phyloP scores from a whole-genome alignment of 2,329 filamentous ascomycete species.

The Scedosporium apiospermum region DNA sequence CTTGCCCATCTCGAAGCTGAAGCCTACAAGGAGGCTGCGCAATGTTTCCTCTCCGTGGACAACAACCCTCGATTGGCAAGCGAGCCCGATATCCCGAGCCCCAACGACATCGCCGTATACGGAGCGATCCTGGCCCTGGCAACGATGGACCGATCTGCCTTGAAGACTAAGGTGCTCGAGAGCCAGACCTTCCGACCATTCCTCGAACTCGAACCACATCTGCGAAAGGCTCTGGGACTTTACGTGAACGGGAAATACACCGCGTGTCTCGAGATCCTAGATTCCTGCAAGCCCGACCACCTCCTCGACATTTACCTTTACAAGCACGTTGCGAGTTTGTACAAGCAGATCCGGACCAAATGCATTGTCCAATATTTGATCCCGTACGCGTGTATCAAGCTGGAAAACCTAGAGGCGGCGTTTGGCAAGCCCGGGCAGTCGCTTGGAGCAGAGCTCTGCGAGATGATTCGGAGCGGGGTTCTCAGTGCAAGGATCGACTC shows the following conservation, averaged over 20 bases:
- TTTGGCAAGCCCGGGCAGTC: conserved; percentile 57
- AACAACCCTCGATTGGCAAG: neutral
- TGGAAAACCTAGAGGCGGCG: conserved; percentile 66
- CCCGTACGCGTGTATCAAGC: conserved; percentile 79
- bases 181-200: conserved; percentile 75
- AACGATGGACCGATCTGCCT: conserved; percentile 70
- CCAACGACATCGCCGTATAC: conserved; percentile 87
- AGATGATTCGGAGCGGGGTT: conserved; percentile 63
- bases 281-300: conserved; percentile 75
- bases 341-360: conserved; percentile 71
- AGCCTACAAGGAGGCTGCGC: conserved; percentile 31
- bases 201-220: conserved; percentile 86
- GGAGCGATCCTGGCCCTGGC: conserved; percentile 84
- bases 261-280: conserved; percentile 71
- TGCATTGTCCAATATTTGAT: conserved; percentile 89
- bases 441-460: conserved; percentile 65
- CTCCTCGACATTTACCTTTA: conserved; percentile 83
- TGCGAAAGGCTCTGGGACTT: conserved; percentile 79
- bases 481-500: conserved; percentile 77
- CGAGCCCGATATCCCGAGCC: conserved; percentile 52
- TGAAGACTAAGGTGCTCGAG: conserved; percentile 70
- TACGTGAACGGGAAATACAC: conserved; percentile 90
- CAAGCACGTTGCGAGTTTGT: conserved; percentile 60
- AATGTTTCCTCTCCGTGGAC: conserved; percentile 7
- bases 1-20: conserved; percentile 48